Evolutionary conservation across 1,284 basidiomycete genomes (phyloP), one percentile per base, ranked within the genome.

Genomic region (Mycosarcoma maydis): DNA sequence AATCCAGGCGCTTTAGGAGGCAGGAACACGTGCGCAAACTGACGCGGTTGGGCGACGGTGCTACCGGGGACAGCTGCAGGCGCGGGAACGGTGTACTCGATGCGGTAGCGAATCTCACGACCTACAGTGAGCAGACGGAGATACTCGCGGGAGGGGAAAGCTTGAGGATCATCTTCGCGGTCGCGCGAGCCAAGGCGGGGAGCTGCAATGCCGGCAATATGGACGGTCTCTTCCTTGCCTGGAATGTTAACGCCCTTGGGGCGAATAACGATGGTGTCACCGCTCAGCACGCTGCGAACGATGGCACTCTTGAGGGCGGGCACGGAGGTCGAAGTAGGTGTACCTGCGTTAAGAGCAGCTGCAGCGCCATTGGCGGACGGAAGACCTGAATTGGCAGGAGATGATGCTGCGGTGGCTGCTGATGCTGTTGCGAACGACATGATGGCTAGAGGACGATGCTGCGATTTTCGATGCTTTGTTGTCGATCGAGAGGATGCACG

Each of bases 131-230:
- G 84, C 33, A 88, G 85, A 44, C 94, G 90, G 33, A 98, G 86
- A 83, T 90, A 96, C 84, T 98, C 95, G 76, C 95, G 90, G 37
- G 93, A 89, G 79, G 94, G 91, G 80, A 91, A 97, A 5, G 94
- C 92, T 87, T 90, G 93, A 9, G 90, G 88, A 90, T 78, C 75
- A 44, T 78, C 76, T n/a, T 77, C 75, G 2, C 76, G 58, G 10
- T 78, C 76, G 26, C 76, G 70, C 17, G 64, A 72, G 20, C 76
- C 76, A 26, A 78, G 61, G 24, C 75, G 53, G 20, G 76, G 76
- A 40, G 76, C 76, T 23, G 75, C 73, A 33, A 78, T 73, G 44
- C 76, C 76, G 20, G 76, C 76, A 36, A 78, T 72, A 54, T 78
- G 76, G 41, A 78, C 57, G 10, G 67, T 72, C 41, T 74, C 71